Evolutionary conservation across 345 rosid genomes (phyloP).

Genomic region (Gossypium arboreum): DNA sequence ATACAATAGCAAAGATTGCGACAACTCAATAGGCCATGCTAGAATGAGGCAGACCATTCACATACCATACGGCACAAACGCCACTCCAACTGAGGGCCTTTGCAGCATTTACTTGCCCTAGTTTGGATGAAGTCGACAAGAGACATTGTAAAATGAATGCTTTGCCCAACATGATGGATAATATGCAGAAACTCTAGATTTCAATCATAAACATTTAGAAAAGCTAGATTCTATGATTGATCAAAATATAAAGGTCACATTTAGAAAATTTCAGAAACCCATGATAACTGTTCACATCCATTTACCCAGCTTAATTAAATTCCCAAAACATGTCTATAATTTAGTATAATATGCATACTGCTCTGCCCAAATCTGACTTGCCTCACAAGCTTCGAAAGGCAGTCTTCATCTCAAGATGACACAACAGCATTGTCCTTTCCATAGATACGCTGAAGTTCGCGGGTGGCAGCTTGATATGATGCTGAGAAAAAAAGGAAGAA

Average conservation of each 20-base stretch:
- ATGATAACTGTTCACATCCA: constrained; percentile 7
- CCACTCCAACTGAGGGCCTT: background rate
- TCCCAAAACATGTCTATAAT: background rate
- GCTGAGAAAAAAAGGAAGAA: constrained; percentile 36
- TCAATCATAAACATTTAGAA: background rate
- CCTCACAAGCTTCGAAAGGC: constrained; percentile 10
- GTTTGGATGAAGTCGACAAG: background rate
- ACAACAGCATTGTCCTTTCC: constrained; percentile 42
- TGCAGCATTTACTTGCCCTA: background rate
- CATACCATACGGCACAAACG: too few relatives aligned
- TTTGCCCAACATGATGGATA: background rate
- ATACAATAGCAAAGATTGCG: background rate
- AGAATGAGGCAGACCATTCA: background rate
- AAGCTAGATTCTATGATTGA: background rate
- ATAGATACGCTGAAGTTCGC: constrained; percentile 60
- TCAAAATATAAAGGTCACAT: constrained; percentile 1
- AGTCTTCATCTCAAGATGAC: constrained; percentile 36
- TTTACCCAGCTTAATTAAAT: constrained; percentile 11
- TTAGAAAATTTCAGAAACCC: background rate
- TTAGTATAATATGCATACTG: constrained; percentile 11
- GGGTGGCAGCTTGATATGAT: constrained; percentile 61
- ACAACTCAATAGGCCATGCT: background rate
- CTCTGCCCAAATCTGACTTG: constrained; percentile 20
- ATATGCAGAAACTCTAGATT: background rate
- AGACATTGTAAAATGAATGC: background rate